These are phyloP conservation scores for Pseudophaeomoniella oleicola DNA, from an alignment of 2,329 filamentous ascomycete species.

Conservation along the genomic window DNA sequence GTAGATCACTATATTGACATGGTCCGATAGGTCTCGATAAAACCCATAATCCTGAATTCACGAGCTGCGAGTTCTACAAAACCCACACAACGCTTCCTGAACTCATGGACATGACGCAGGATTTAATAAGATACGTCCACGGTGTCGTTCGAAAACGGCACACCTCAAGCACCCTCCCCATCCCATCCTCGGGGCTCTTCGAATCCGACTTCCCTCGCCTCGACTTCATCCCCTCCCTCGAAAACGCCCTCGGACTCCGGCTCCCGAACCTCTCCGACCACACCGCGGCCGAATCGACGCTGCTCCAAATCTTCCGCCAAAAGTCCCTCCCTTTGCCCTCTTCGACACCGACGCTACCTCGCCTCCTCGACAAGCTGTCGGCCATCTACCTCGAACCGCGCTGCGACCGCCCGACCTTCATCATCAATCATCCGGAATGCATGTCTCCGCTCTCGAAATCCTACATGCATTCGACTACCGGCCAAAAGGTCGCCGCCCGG, in stretches of 20 bases:
- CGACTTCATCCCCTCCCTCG: constrained; percentile 70
- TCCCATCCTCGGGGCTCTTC: constrained; percentile 42
- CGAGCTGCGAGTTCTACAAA: constrained; percentile 92
- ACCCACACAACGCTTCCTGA: constrained; percentile 65
- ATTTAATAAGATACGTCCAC: constrained; percentile 48
- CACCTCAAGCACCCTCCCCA: constrained; percentile 13
- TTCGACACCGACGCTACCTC: constrained; percentile 42
- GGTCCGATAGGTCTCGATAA: constrained; percentile 47
- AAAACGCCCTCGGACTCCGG: constrained; percentile 47
- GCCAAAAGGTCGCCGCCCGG: constrained; percentile 63
- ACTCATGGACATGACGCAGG: constrained; percentile 62
- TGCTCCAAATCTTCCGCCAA: constrained; percentile 41
- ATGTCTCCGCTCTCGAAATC: constrained; percentile 88
- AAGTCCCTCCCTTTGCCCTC: constrained; percentile 35
- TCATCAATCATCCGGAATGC: constrained; percentile 76
- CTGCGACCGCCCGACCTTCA: constrained; percentile 63
- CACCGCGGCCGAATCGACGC: constrained; percentile 39
- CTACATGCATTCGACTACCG: constrained; percentile 48
- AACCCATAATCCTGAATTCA: constrained; percentile 95
- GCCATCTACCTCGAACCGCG: constrained; percentile 62
- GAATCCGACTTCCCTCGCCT: constrained; percentile 45
- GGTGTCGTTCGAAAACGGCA: constrained; percentile 25
- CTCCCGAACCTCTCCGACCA: constrained; percentile 47
- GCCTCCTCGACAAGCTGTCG: constrained; percentile 70
- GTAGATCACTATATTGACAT: too few species aligned